Conservation (phyloP, 306 rosid genomes). For the Cercis canadensis region DNA sequence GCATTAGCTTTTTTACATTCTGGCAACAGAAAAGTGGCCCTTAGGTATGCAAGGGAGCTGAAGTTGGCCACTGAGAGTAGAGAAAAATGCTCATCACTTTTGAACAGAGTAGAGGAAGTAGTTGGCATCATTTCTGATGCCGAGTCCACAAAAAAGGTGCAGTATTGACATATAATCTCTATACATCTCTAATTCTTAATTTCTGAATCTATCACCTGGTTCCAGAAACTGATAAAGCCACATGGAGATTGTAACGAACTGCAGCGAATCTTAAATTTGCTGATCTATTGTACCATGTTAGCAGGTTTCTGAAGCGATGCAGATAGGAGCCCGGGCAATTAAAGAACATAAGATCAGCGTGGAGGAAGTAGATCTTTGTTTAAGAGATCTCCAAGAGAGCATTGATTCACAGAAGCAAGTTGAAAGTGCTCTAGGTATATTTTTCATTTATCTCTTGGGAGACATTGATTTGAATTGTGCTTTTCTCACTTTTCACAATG, state of each 20-base stretch:
- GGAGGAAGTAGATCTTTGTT: conserved; percentile 75
- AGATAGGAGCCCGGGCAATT: conserved; percentile 79
- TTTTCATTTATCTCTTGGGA: conserved; percentile 20
- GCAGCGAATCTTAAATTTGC: conserved; percentile 22
- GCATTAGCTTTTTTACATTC: conserved; percentile 76
- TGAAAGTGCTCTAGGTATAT: conserved; percentile 72
- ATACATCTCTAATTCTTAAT: background rate
- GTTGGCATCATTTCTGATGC: conserved; percentile 68
- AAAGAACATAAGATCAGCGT: conserved; percentile 70
- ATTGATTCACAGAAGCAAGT: conserved; percentile 81
- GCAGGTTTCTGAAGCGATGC: conserved; percentile 93
- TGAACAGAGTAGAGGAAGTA: conserved; percentile 91
- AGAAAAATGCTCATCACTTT: conserved; percentile 73
- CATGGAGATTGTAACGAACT: conserved; percentile 7
- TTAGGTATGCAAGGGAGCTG: conserved; percentile 81
- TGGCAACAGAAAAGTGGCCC: conserved; percentile 74
- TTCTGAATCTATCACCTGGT: conserved; percentile 5
- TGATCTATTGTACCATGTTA: conserved; percentile 32
- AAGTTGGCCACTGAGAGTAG: conserved; percentile 67
- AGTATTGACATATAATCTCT: background rate
- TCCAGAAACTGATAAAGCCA: conserved; percentile 13
- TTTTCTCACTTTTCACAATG: background rate
- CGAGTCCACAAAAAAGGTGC: conserved; percentile 82
- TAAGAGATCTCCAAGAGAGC: conserved; percentile 80
- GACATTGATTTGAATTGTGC: conserved; percentile 12